Conservation (phyloP, 305 asterid species). For the Solanum hybrid region DNA sequence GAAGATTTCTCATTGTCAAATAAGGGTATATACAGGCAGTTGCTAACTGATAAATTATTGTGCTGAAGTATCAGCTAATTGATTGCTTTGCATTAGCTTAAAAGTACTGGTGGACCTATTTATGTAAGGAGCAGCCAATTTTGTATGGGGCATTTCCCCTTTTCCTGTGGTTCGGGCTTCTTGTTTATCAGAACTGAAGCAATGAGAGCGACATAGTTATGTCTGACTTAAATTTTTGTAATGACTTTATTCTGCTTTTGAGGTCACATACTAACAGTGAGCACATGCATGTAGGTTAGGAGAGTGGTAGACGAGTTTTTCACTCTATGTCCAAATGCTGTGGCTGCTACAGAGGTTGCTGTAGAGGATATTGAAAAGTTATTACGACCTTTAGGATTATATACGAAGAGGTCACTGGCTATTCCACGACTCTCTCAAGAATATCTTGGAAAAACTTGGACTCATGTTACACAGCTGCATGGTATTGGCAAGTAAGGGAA, state of each 20-base stretch:
- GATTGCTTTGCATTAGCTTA: not conserved
- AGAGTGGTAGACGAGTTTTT: constrained; percentile 45
- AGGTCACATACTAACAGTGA: not conserved
- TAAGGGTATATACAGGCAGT: not conserved
- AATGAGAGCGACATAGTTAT: not conserved
- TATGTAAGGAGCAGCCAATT: not conserved
- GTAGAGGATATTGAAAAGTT: constrained; percentile 39
- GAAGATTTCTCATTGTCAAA: not conserved
- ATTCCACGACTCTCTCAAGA: constrained; percentile 47
- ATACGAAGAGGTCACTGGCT: constrained; percentile 43
- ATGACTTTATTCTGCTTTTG: not conserved
- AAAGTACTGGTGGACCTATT: not conserved
- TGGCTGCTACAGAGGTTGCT: constrained; percentile 45
- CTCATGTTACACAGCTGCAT: constrained; percentile 65
- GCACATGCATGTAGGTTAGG: constrained; percentile 27
- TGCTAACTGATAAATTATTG: not conserved
- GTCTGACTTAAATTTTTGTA: not conserved
- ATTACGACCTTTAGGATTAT: constrained; percentile 55
- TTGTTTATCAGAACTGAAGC: not conserved
- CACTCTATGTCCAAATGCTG: constrained; percentile 63
- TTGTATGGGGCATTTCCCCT: not conserved
- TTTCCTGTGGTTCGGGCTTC: not conserved
- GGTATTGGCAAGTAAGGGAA: constrained; percentile 74
- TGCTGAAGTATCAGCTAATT: not conserved
- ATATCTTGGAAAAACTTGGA: constrained; percentile 59